Percentiles rank a stretch among this genome's conserved stretches.
phyloP scores from a whole-genome alignment of 1,139 yeast species.

The Debaryomyces sp. region DNA sequence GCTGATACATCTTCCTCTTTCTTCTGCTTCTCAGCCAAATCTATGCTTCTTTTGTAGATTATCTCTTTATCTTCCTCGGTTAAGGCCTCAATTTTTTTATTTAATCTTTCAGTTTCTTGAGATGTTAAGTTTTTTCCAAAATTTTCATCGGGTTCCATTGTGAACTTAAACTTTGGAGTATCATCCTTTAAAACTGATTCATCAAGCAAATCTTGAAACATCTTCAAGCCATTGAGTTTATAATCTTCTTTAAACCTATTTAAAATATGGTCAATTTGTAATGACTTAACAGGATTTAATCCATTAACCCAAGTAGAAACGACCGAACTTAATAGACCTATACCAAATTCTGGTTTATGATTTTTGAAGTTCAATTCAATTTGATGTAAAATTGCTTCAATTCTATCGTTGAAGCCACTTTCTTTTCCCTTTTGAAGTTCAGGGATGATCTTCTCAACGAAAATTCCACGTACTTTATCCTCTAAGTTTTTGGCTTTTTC shows the following conservation, averaged over 20 bases:
- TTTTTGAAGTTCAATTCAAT: slow-evolving; percentile 82
- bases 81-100: slow-evolving; percentile 44
- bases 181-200: slow-evolving; percentile 49
- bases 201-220: slow-evolving; percentile 62
- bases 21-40: slow-evolving; percentile 64
- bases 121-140: slow-evolving; percentile 50
- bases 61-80: slow-evolving; percentile 58
- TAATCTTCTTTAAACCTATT: slow-evolving; percentile 63
- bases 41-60: slow-evolving; percentile 61
- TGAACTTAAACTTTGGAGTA: slow-evolving; percentile 64
- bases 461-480: slow-evolving; percentile 44
- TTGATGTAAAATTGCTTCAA: slow-evolving; percentile 87
- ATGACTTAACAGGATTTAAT: slow-evolving; percentile 65
- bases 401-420: slow-evolving; percentile 61
- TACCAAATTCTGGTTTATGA: slow-evolving; percentile 89
- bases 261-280: slow-evolving; percentile 68
- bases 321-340: slow-evolving; percentile 71
- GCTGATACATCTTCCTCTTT: slow-evolving; percentile 73
- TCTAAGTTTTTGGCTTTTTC: slow-evolving; percentile 52
- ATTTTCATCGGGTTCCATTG: slow-evolving; percentile 69
- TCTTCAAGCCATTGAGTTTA: slow-evolving; percentile 49
- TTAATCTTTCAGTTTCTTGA: slow-evolving; percentile 61
- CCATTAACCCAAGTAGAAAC: slow-evolving; percentile 86
- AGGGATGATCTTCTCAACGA: slow-evolving; percentile 39
- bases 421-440: slow-evolving; percentile 39